These are phyloP conservation scores for Phytophthora citrophthora DNA, from an alignment of 352 stramenopile genomes.

Conservation along the genomic window DNA sequence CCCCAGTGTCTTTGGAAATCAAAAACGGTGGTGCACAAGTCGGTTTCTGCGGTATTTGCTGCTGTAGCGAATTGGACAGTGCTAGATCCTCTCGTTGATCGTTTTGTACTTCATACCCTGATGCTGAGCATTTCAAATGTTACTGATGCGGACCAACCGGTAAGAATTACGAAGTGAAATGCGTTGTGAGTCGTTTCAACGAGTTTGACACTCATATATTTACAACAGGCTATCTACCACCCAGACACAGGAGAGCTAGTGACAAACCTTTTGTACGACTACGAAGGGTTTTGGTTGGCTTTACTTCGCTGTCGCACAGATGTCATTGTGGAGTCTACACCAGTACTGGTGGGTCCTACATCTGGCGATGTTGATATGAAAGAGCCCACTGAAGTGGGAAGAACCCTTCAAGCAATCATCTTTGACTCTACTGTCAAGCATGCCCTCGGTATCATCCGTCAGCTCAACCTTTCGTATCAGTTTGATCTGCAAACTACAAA, in stretches of 20 bases:
- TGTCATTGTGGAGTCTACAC: constrained; percentile 6
- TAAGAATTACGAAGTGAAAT: constrained; percentile 21
- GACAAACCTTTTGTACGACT: constrained; percentile 80
- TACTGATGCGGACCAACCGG: constrained; percentile 50
- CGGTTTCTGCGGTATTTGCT: constrained; percentile 51
- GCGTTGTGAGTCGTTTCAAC: not conserved
- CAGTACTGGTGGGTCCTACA: not conserved
- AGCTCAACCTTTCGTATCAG: constrained; percentile 74
- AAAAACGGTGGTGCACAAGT: constrained; percentile 62
- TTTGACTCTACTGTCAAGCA: constrained; percentile 63
- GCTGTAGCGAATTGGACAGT: constrained; percentile 45
- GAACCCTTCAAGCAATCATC: constrained; percentile 41
- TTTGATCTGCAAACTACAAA: constrained; percentile 59
- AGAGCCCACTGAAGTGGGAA: constrained; percentile 6
- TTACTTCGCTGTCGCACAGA: constrained; percentile 37
- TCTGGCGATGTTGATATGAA: constrained; percentile 35
- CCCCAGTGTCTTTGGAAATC: constrained; percentile 67
- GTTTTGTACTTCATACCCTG: constrained; percentile 63
- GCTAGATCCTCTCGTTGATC: constrained; percentile 49
- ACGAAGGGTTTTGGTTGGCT: constrained; percentile 74
- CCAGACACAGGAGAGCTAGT: constrained; percentile 75
- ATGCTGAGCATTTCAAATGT: constrained; percentile 75
- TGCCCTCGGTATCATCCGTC: constrained; percentile 49
- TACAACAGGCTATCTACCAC: constrained; percentile 60
- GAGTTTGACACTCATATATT: constrained; percentile 1